phyloP scores from a whole-genome alignment of 768 basidiomycete species.

The Trametopsis cervina region DNA sequence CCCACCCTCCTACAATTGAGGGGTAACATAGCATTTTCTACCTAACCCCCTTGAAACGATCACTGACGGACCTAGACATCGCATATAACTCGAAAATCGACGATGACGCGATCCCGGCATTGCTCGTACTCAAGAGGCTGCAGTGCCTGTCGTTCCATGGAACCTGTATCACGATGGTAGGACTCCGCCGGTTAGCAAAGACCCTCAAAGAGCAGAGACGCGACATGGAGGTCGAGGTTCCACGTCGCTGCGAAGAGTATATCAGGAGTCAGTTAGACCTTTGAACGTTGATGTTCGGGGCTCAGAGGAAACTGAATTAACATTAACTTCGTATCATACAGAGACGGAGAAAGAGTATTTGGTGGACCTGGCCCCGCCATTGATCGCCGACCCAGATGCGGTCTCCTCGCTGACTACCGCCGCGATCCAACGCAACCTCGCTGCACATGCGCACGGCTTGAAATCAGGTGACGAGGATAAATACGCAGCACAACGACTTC shows the following conservation, averaged over 20 bases:
- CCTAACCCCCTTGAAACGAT: slow-evolving; percentile 47
- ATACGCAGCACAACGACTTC: slow-evolving; percentile 40
- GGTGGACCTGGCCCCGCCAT: slow-evolving; percentile 38
- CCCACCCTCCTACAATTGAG: too few relatives aligned
- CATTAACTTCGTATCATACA: too few relatives aligned
- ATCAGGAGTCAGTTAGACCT: slow-evolving; percentile 37
- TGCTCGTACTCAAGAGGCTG: slow-evolving; percentile 42
- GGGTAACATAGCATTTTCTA: slow-evolving; percentile 41
- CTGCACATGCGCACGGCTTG: slow-evolving; percentile 36
- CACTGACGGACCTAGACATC: slow-evolving; percentile 46
- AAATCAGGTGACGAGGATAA: slow-evolving; percentile 29
- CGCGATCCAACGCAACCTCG: slow-evolving; percentile 50
- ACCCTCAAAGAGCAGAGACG: slow-evolving; percentile 31
- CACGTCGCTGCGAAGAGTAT: slow-evolving; percentile 44
- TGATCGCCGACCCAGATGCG: slow-evolving; percentile 36
- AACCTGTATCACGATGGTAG: slow-evolving; percentile 50
- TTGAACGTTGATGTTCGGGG: not conserved
- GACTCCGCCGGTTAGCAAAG: slow-evolving; percentile 44
- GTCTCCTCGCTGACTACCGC: slow-evolving; percentile 37
- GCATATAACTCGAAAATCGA: slow-evolving; percentile 45
- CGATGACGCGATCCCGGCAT: slow-evolving; percentile 50
- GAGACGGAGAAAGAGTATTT: slow-evolving; percentile 44
- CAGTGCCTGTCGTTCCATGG: slow-evolving; percentile 44
- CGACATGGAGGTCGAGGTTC: slow-evolving; percentile 46
- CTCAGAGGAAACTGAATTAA: too few relatives aligned